Evolutionary conservation across 2,329 filamentous ascomycete genomes (phyloP).

Genomic region (Talaromyces islandicus): DNA sequence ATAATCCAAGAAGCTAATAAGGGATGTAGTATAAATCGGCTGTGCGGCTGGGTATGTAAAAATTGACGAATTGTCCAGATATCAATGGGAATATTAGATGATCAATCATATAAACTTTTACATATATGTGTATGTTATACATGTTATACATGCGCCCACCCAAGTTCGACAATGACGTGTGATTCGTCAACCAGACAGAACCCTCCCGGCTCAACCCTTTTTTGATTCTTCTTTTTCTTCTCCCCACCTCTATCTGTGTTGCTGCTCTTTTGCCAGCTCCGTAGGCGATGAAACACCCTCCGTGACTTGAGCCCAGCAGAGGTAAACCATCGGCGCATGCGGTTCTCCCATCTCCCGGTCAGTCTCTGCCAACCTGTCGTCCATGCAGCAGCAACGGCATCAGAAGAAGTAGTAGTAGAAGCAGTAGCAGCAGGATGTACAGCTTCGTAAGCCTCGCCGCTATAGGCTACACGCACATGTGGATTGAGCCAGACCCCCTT

Average conservation of each 20-base stretch:
- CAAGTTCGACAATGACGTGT: constrained; percentile 53
- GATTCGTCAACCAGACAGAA: constrained; percentile 57
- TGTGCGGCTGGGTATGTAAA: not conserved
- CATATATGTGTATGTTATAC: not conserved
- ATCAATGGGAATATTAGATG: not conserved
- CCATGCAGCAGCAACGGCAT: constrained; percentile 28
- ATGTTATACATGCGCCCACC: constrained; percentile 52
- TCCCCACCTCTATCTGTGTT: constrained; percentile 19
- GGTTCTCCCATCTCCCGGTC: constrained; percentile 54
- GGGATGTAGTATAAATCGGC: not conserved
- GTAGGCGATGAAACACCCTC: constrained; percentile 29
- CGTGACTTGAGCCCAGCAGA: constrained; percentile 24
- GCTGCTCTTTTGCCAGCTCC: constrained; percentile 24
- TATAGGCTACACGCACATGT: constrained; percentile 63
- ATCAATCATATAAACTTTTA: not conserved
- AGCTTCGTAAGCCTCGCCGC: constrained; percentile 45
- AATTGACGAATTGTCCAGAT: not conserved
- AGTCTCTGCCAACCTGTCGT: constrained; percentile 46
- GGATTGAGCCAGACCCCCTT: constrained; percentile 64
- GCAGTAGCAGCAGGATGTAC: constrained; percentile 41
- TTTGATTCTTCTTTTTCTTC: not conserved
- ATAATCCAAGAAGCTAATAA: not conserved
- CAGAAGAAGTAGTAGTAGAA: not conserved
- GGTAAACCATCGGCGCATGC: constrained; percentile 44
- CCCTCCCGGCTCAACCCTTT: constrained; percentile 26